Evolutionary conservation across 148 eudicot species (phyloP), one percentile per base, ranked within the genome.

Genomic region (Rhododendron simsii): DNA sequence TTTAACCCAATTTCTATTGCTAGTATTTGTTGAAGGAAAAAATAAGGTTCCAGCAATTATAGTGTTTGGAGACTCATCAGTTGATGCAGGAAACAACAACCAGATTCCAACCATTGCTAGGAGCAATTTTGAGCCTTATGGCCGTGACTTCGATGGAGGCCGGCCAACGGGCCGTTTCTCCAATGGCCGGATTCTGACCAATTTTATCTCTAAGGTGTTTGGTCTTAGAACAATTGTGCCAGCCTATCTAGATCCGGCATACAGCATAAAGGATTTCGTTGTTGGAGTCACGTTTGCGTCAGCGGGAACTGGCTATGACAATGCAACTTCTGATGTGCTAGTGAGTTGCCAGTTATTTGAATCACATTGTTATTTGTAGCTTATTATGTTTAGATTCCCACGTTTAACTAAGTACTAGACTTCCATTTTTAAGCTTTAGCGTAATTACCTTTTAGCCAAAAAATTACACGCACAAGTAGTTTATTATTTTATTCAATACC

Each of bases 51-150:
- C 93, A n/a, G 90, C 91, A 10, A 53, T 91, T 8, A 88, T 91
- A 20, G 93, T 91, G 45, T 91, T 91, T 65, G 93, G 93, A 14
- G 93, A 91, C 89, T 91, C 93, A 10, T 83, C 93, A 6, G 93
- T 91, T 2, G 91, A 91, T 55, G 78, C 91, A 13, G 93, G 93
- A 7, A 91, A 91, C 90, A 91, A 91, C 80, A 91, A 91, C 84
- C 84, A 71, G 80, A 82, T 91, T 44, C 77, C 91, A 10, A 91
- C 93, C 14, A 37, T 88, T 41, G 84, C 85, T 33, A 85, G 85
- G 87, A 89, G 91, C 85, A 89, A 91, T 53, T 91, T 91, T 65
- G 69, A 76, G 55, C 93, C 93, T 5, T 91, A 91, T 16, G 93
- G 93, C 7, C 91, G 91, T 0, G 91, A 91, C 30, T 88, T 91